Percentiles rank a stretch among this genome's conserved stretches.
These are phyloP conservation scores for Colletotrichum sp. DNA, from an alignment of 2,329 filamentous ascomycete species.

Conservation along the genomic window DNA sequence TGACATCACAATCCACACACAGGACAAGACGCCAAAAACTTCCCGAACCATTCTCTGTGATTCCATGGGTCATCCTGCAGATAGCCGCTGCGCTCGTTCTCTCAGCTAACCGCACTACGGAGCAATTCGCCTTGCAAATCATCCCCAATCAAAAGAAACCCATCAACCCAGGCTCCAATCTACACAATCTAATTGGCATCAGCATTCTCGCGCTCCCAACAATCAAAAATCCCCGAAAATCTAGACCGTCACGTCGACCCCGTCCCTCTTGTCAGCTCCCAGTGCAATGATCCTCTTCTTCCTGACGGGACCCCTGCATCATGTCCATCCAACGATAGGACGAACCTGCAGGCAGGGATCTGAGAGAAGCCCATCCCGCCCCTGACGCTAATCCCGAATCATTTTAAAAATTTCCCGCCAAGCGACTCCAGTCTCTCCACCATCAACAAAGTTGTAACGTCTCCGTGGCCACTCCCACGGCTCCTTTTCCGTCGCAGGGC, in stretches of 20 bases:
- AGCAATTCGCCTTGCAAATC: background rate
- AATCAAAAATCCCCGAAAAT: constrained; percentile 8
- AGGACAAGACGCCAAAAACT: background rate
- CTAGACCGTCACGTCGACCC: background rate
- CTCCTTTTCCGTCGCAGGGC: background rate
- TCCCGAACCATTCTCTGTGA: background rate
- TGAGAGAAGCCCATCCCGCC: background rate
- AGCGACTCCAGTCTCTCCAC: constrained; percentile 1
- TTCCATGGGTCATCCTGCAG: background rate
- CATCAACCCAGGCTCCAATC: background rate
- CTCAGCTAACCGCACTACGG: background rate
- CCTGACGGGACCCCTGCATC: background rate
- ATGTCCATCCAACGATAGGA: background rate
- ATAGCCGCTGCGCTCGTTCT: background rate
- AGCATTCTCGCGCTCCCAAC: background rate
- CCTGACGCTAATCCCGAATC: constrained; percentile 2
- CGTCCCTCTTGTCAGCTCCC: background rate
- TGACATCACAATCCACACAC: constrained; percentile 1
- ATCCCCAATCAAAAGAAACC: background rate
- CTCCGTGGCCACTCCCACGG: background rate
- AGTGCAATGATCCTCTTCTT: background rate
- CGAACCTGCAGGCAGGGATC: background rate
- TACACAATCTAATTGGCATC: background rate
- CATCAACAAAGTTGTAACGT: background rate
- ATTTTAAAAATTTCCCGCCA: background rate